Percentiles rank a stretch among this genome's conserved stretches.
phyloP scores from a whole-genome alignment of 208 protist species.

The Acanthamoeba quina region DNA sequence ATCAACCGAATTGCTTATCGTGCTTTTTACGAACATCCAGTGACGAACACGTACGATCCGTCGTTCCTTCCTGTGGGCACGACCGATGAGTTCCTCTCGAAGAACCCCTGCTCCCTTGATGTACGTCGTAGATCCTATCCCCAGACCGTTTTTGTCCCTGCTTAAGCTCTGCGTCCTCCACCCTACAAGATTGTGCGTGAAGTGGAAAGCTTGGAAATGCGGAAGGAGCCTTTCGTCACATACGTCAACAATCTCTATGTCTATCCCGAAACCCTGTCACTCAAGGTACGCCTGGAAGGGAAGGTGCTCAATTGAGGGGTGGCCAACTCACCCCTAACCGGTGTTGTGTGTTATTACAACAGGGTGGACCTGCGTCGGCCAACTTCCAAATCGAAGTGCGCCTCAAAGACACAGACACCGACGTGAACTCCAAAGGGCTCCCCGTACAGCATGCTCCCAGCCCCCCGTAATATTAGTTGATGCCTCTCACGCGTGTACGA shows the following conservation, averaged over 20 bases:
- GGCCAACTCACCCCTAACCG: too few species aligned
- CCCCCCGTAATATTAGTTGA: too few species aligned
- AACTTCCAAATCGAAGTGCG: conserved; percentile 46
- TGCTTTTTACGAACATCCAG: background rate
- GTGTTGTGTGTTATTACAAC: too few species aligned
- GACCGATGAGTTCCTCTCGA: background rate
- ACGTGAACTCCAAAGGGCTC: background rate
- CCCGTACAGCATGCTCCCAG: background rate
- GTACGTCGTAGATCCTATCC: background rate
- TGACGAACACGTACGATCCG: background rate
- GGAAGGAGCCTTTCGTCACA: background rate
- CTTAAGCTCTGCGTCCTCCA: too few species aligned
- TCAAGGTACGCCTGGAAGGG: background rate
- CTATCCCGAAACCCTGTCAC: conserved; percentile 3
- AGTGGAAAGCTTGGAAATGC: conserved; percentile 18
- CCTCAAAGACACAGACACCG: conserved; percentile 28
- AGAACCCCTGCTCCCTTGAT: background rate
- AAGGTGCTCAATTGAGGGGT: too few species aligned
- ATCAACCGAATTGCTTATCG: background rate
- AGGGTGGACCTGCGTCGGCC: background rate
- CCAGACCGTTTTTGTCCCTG: background rate
- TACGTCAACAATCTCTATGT: conserved; percentile 52
- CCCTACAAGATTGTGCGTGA: background rate
- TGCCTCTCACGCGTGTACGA: too few species aligned
- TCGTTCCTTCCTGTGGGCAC: background rate